These are phyloP conservation scores for Craspedostauros australis DNA, from an alignment of 108 stramenopile species.

Conservation along the genomic window DNA sequence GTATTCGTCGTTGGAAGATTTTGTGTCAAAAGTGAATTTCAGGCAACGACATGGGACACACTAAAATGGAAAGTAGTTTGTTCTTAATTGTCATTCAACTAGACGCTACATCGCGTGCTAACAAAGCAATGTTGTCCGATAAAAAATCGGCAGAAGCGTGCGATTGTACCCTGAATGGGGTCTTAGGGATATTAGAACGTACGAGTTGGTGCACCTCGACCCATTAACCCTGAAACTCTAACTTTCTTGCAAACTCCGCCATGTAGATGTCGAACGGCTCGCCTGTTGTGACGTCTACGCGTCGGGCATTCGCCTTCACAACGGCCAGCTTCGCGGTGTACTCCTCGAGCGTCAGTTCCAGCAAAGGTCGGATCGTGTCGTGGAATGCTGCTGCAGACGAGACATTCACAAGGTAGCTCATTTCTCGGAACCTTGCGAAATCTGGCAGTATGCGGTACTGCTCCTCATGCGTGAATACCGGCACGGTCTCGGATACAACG, in stretches of 20 bases:
- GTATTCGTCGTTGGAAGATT: too few relatives aligned
- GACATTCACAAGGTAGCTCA: slow-evolving; percentile 10
- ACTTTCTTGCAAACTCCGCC: slow-evolving; percentile 12
- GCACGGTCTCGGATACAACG: slow-evolving; percentile 21
- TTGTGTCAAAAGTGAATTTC: too few relatives aligned
- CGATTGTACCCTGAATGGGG: too few relatives aligned
- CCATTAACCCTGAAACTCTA: slow-evolving; percentile 3
- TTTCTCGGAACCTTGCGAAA: too few relatives aligned
- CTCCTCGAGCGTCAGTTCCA: slow-evolving; percentile 1
- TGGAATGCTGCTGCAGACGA: background rate
- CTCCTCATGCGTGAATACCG: slow-evolving; percentile 17
- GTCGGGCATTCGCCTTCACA: background rate
- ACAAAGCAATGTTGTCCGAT: too few relatives aligned
- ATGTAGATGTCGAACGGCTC: slow-evolving; percentile 19
- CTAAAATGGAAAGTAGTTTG: too few relatives aligned
- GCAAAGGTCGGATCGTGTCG: background rate
- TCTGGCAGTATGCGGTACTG: slow-evolving; percentile 9
- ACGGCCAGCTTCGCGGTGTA: background rate
- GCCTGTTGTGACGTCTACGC: slow-evolving; percentile 4
- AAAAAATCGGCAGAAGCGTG: too few relatives aligned
- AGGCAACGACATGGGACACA: too few relatives aligned
- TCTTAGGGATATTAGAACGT: too few relatives aligned
- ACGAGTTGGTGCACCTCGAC: too few relatives aligned
- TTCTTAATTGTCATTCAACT: too few relatives aligned
- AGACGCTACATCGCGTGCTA: too few relatives aligned